Percentiles rank a stretch among this genome's conserved stretches.
Evolutionary conservation across 257 asterid species (phyloP).

Genomic region (Nicotiana attenuata): DNA sequence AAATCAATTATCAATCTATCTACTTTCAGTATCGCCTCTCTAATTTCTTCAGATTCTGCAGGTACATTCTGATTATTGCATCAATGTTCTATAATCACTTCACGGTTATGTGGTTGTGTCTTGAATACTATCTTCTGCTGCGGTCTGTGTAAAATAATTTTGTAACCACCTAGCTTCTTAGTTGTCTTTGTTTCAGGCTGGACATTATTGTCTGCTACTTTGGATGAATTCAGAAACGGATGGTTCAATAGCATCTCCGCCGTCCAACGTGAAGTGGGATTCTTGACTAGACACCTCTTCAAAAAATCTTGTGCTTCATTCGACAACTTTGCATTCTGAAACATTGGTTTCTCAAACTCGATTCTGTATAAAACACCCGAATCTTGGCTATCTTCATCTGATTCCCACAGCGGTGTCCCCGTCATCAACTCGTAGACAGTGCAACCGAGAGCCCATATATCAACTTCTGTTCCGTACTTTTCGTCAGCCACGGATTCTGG

Average conservation of each 20-base stretch:
- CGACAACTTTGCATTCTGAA: not conserved
- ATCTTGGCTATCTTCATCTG: not conserved
- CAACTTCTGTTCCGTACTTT: not conserved
- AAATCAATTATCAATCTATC: not conserved
- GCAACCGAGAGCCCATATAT: conserved; percentile 18
- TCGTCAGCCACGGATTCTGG: not conserved
- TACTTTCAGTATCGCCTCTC: not conserved
- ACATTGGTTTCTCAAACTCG: not conserved
- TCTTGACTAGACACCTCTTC: conserved; percentile 2
- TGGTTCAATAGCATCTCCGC: not conserved
- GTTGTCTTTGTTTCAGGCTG: not conserved
- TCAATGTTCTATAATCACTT: not conserved
- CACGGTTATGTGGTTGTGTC: not conserved
- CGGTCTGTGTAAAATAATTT: not conserved
- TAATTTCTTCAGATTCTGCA: not conserved
- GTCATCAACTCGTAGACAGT: conserved; percentile 13
- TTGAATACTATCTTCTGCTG: not conserved
- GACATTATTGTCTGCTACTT: not conserved
- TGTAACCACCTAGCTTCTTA: not conserved
- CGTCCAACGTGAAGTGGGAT: not conserved
- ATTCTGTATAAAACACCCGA: not conserved
- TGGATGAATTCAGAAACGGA: not conserved
- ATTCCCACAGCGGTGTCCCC: not conserved
- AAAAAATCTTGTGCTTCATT: conserved; percentile 4
- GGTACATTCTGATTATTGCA: not conserved